These are phyloP conservation scores for Carpinus viminea DNA, from an alignment of 306 rosid species.

Conservation along the genomic window DNA sequence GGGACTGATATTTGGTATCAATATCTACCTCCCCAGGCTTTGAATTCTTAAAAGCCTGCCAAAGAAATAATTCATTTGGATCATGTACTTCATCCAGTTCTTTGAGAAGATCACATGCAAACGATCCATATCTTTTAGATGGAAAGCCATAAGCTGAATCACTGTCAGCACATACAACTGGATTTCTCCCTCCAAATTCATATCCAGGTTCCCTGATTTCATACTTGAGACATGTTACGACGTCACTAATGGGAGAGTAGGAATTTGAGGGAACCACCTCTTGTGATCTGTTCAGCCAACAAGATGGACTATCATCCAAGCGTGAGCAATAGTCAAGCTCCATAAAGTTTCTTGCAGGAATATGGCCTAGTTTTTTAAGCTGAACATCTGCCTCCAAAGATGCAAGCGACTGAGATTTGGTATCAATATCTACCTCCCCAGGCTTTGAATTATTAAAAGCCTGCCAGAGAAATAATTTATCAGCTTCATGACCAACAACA, in stretches of 20 bases:
- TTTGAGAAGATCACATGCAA: slow-evolving; percentile 28
- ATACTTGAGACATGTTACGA: slow-evolving; percentile 32
- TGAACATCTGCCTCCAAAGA: slow-evolving; percentile 39
- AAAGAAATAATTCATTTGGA: slow-evolving; percentile 25
- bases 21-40: slow-evolving; percentile 28
- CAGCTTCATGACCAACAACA: slow-evolving; percentile 16
- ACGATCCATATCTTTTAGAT: slow-evolving; percentile 31
- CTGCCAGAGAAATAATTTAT: slow-evolving; percentile 39
- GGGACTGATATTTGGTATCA: slow-evolving; percentile 35
- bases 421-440: slow-evolving; percentile 28
- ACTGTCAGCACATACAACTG: slow-evolving; percentile 34
- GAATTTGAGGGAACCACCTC: slow-evolving; percentile 36
- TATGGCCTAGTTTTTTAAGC: slow-evolving; percentile 36
- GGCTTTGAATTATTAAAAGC: slow-evolving; percentile 23
- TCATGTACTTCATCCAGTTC: slow-evolving; percentile 31
- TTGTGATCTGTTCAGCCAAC: slow-evolving; percentile 33
- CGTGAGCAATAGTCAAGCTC: slow-evolving; percentile 42
- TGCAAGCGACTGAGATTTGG: slow-evolving; percentile 35
- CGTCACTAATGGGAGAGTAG: slow-evolving; percentile 34
- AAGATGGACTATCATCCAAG: slow-evolving; percentile 38
- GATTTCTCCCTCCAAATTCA: slow-evolving; percentile 24
- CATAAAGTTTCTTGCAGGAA: slow-evolving; percentile 35
- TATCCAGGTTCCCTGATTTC: slow-evolving; percentile 38
- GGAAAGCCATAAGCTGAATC: slow-evolving; percentile 29
- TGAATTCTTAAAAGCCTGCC: slow-evolving; percentile 38